These are phyloP conservation scores for Danielia reshetovae DNA, from an alignment of 805 yeast species.

Conservation along the genomic window DNA sequence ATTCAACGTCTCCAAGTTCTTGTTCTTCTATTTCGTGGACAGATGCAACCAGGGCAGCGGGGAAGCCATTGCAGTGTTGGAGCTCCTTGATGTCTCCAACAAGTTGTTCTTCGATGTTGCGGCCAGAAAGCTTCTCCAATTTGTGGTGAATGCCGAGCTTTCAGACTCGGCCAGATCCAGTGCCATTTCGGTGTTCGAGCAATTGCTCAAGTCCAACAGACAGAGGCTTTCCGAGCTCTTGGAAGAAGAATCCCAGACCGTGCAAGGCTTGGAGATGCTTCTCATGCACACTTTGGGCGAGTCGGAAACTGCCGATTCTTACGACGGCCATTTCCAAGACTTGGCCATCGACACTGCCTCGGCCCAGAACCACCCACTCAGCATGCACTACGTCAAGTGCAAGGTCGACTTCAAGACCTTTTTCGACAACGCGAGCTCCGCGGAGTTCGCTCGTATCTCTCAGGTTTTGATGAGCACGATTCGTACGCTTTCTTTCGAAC, in stretches of 20 bases:
- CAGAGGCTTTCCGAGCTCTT: conserved; percentile 20
- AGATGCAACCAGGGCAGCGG: conserved; percentile 15
- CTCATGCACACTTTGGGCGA: conserved; percentile 58
- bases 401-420: conserved; percentile 27
- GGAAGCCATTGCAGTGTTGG: conserved; percentile 20
- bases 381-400: conserved; percentile 4
- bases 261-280: conserved; percentile 47
- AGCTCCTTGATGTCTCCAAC: conserved; percentile 18
- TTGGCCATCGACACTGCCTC: conserved; percentile 1
- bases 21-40: conserved; percentile 26
- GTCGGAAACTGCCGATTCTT: conserved; percentile 22
- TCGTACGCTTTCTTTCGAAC: conserved; percentile 12
- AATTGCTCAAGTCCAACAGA: conserved; percentile 18
- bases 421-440: conserved; percentile 28
- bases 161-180: conserved; percentile 15
- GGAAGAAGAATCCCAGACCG: conserved; percentile 13
- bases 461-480: conserved; percentile 45
- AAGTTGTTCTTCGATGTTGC: conserved; percentile 16
- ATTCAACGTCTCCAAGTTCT: conserved; percentile 29
- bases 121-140: conserved; percentile 8
- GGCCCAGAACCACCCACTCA: conserved; percentile 1
- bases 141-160: conserved; percentile 1
- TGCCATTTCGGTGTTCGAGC: conserved; percentile 19
- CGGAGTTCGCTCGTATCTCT: conserved; percentile 40
- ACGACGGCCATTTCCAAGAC: conserved; percentile 8